A percentile compares a stretch with the other conserved stretches of the same genome.
Evolutionary conservation across 441 rosid species (phyloP).

Genomic region (Pelargonium myrrhifolium): DNA sequence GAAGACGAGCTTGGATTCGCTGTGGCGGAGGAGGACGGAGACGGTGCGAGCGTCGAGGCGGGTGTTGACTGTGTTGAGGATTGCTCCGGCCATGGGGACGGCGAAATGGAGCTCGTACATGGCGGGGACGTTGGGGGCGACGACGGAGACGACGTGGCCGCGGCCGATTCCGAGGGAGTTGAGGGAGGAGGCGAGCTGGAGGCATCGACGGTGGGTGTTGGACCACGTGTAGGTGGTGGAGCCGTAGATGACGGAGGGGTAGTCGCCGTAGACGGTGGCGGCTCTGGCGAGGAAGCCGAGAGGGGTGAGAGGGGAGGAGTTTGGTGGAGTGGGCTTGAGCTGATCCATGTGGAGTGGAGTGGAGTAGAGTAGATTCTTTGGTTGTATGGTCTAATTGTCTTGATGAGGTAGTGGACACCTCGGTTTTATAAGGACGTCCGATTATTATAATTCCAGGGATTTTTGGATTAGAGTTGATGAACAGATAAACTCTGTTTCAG

Average conservation of each 20-base stretch:
- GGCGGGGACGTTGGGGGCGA: slow-evolving; percentile 61
- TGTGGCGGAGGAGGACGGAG: slow-evolving; percentile 42
- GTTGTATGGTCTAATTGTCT: too few species aligned
- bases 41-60: slow-evolving; percentile 51
- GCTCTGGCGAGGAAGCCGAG: slow-evolving; percentile 55
- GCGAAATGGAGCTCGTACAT: slow-evolving; percentile 90
- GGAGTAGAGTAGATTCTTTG: too few species aligned
- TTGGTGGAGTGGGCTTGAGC: slow-evolving; percentile 45
- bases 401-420: too few species aligned
- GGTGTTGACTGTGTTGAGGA: slow-evolving; percentile 51
- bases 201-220: slow-evolving; percentile 58
- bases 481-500: too few species aligned
- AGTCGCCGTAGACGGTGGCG: slow-evolving; percentile 65
- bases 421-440: too few species aligned
- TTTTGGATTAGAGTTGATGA: too few species aligned
- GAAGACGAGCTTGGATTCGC: slow-evolving; percentile 37
- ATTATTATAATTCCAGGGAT: too few species aligned
- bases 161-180: slow-evolving; percentile 31
- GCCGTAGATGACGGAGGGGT: slow-evolving; percentile 53
- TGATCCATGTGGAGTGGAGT: slow-evolving; percentile 55
- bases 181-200: slow-evolving; percentile 59
- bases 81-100: slow-evolving; percentile 68
- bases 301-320: slow-evolving; percentile 59
- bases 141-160: slow-evolving; percentile 57
- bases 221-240: slow-evolving; percentile 55